These are phyloP conservation scores for Diplodia seriata DNA, from an alignment of 2,329 filamentous ascomycete genomes.

Conservation along the genomic window DNA sequence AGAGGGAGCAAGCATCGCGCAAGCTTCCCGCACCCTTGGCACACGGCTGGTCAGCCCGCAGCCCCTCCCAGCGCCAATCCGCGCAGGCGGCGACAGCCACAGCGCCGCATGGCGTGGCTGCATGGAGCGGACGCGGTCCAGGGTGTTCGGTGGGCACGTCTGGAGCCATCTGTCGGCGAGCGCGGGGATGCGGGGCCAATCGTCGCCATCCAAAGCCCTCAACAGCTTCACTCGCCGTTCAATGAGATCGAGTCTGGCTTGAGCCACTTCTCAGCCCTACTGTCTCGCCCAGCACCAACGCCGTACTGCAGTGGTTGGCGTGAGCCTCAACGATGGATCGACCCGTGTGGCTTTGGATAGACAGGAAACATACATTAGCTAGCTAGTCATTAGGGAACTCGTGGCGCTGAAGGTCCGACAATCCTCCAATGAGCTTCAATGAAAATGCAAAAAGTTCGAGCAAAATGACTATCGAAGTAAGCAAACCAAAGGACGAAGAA, in stretches of 20 bases:
- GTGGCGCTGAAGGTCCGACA: neutral
- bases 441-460: neutral
- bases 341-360: neutral
- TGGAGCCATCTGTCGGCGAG: neutral
- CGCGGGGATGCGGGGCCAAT: slow-evolving; percentile 1
- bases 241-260: no score
- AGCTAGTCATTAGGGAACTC: neutral
- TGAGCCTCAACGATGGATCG: slow-evolving; percentile 8
- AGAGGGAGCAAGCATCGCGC: slow-evolving; percentile 8
- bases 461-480: neutral
- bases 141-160: slow-evolving; percentile 7
- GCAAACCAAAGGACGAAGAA: neutral
- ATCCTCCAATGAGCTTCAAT: neutral
- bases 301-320: neutral
- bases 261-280: slow-evolving; percentile 8
- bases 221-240: neutral
- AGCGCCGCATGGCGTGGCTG: neutral
- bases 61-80: slow-evolving; percentile 1
- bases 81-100: neutral
- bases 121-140: neutral
- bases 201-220: neutral
- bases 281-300: neutral
- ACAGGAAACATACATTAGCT: neutral
- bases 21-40: slow-evolving; percentile 22
- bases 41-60: slow-evolving; percentile 11